phyloP scores from a whole-genome alignment of 176 grass and related monocot species.

The Carex myosuroides region DNA sequence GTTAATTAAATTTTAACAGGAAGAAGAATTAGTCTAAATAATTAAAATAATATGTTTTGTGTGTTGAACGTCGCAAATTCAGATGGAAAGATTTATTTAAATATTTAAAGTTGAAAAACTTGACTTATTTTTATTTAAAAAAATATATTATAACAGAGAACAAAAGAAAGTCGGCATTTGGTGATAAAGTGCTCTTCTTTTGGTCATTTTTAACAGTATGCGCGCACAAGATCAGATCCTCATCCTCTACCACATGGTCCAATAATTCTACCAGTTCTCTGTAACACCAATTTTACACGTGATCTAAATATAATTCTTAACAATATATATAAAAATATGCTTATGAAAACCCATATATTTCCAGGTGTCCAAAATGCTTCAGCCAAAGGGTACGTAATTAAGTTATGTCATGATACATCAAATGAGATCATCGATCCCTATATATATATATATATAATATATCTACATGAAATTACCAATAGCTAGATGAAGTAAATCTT shows the following conservation, averaged over 20 bases:
- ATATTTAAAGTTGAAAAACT: no score
- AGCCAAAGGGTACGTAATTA: background rate
- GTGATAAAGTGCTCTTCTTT: background rate
- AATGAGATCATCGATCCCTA: background rate
- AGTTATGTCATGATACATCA: background rate
- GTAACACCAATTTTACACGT: background rate
- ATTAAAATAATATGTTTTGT: no score
- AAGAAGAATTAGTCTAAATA: no score
- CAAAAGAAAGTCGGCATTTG: background rate
- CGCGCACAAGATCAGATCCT: background rate
- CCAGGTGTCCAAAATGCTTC: background rate
- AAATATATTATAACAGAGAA: background rate
- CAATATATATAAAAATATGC: background rate
- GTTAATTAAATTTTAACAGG: background rate
- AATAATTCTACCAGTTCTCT: background rate
- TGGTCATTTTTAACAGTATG: background rate
- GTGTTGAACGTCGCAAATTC: no score
- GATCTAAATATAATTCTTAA: background rate
- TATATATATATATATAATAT: background rate
- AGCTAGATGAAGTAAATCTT: background rate
- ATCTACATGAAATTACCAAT: background rate
- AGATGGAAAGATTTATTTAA: no score
- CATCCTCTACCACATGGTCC: background rate
- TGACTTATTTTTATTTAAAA: no score
- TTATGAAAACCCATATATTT: background rate